phyloP scores from a whole-genome alignment of 768 basidiomycete species.

The Tremella fuciformis region DNA sequence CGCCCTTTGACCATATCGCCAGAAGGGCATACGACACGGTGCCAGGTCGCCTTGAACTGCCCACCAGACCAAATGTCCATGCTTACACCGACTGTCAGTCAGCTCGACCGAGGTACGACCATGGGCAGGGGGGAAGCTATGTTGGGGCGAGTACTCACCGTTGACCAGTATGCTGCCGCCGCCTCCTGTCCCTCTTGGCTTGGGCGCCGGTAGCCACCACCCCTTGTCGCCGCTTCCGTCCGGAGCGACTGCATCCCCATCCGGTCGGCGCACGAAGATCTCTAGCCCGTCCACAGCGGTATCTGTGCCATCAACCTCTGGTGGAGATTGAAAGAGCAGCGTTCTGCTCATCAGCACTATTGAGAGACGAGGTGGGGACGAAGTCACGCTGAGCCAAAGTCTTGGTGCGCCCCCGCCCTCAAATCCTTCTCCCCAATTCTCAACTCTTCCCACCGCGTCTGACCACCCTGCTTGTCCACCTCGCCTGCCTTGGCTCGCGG shows the following conservation, averaged over 20 bases:
- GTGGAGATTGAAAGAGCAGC: conserved; percentile 10
- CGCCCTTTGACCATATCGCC: conserved; percentile 7
- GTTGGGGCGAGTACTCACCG: not conserved
- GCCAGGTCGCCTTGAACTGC: conserved; percentile 15
- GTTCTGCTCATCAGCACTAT: not conserved
- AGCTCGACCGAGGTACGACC: no score
- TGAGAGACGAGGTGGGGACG: not conserved
- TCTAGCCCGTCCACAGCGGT: conserved; percentile 11
- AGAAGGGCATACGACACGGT: conserved; percentile 6
- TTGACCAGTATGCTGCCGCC: conserved; percentile 12
- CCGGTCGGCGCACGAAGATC: conserved; percentile 9
- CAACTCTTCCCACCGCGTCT: conserved; percentile 2
- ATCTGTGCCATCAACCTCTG: not conserved
- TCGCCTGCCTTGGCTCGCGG: conserved; percentile 5
- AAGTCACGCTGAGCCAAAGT: conserved; percentile 11
- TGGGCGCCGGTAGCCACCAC: conserved; percentile 10
- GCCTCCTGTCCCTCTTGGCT: not conserved
- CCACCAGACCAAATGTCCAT: conserved; percentile 13
- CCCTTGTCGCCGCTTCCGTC: conserved; percentile 7
- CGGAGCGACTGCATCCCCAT: conserved; percentile 6
- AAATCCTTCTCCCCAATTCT: conserved; percentile 10
- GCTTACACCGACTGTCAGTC: conserved; percentile 3
- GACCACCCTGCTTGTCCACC: conserved; percentile 1
- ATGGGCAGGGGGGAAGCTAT: not conserved
- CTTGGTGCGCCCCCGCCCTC: conserved; percentile 10